These are phyloP conservation scores for Plasmodium reichenowi DNA, from an alignment of 169 alveolate species.

Conservation along the genomic window DNA sequence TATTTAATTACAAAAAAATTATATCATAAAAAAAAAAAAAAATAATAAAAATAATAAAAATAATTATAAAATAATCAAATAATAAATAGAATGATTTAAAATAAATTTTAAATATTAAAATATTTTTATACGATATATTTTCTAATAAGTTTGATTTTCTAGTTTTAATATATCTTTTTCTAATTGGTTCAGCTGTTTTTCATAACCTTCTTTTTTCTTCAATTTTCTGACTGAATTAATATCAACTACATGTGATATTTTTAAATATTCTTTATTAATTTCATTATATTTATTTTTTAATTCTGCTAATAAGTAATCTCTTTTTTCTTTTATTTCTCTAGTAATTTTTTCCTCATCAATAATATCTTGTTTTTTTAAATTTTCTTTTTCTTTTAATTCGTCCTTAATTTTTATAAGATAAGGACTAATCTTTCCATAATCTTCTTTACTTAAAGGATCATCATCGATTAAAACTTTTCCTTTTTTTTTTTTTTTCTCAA, in stretches of 20 bases:
- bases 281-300: slow-evolving; percentile 75
- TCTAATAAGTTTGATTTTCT: slow-evolving; percentile 36
- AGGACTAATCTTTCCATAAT: slow-evolving; percentile 74
- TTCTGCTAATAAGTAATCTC: slow-evolving; percentile 20
- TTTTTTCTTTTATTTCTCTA: slow-evolving; percentile 54
- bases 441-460: slow-evolving; percentile 61
- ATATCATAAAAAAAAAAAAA: too few species aligned
- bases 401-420: slow-evolving; percentile 57
- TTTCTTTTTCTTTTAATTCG: slow-evolving; percentile 72
- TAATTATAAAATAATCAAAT: too few species aligned
- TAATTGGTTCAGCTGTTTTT: slow-evolving; percentile 57
- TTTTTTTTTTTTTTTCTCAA: slow-evolving; percentile 31
- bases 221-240: slow-evolving; percentile 71
- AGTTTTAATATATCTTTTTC: slow-evolving; percentile 74
- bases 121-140: neutral
- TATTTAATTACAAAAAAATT: too few species aligned
- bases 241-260: slow-evolving; percentile 76
- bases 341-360: slow-evolving; percentile 74
- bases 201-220: slow-evolving; percentile 73
- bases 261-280: slow-evolving; percentile 68
- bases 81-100: too few species aligned
- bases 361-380: slow-evolving; percentile 70
- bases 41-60: too few species aligned
- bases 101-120: too few species aligned
- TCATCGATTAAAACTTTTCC: slow-evolving; percentile 60